Conservation (phyloP, 306 rosid species). For the Glycine latifolia region DNA sequence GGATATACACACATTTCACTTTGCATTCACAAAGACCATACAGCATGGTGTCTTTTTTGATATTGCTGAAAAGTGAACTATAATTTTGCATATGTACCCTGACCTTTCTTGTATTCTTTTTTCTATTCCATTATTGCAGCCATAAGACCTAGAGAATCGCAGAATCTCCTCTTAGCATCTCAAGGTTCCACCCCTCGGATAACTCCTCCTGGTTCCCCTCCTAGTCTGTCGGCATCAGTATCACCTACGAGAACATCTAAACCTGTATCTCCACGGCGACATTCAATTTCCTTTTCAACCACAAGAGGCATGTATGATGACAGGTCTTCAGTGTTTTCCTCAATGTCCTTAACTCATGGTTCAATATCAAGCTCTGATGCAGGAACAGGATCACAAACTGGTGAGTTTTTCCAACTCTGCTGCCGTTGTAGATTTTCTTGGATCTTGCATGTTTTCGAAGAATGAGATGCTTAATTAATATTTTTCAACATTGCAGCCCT, state of each 20-base stretch:
- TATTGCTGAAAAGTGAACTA: slow-evolving; percentile 32
- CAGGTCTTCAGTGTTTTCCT: slow-evolving; percentile 62
- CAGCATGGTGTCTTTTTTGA: slow-evolving; percentile 9
- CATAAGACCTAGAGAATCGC: slow-evolving; percentile 71
- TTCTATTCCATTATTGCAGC: slow-evolving; percentile 48
- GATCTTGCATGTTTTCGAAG: slow-evolving; percentile 22
- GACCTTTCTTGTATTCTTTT: slow-evolving; percentile 35
- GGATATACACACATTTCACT: slow-evolving; percentile 7
- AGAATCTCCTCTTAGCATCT: slow-evolving; percentile 72
- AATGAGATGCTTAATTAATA: slow-evolving; percentile 17
- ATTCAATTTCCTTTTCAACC: slow-evolving; percentile 75
- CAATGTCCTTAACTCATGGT: slow-evolving; percentile 50
- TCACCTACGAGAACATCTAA: slow-evolving; percentile 85
- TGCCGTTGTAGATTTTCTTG: not conserved
- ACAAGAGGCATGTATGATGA: slow-evolving; percentile 78
- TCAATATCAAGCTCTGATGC: slow-evolving; percentile 62
- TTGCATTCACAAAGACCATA: slow-evolving; percentile 31
- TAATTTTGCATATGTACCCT: slow-evolving; percentile 33
- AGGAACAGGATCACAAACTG: slow-evolving; percentile 67
- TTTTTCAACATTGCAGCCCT: not conserved
- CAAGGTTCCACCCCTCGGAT: slow-evolving; percentile 77
- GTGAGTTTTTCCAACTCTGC: slow-evolving; percentile 58
- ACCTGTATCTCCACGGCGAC: slow-evolving; percentile 83
- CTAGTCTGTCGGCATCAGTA: slow-evolving; percentile 74
- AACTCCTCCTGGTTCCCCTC: slow-evolving; percentile 88